Conservation (phyloP, 805 yeast genomes). For the Metschnikowia proteae region DNA sequence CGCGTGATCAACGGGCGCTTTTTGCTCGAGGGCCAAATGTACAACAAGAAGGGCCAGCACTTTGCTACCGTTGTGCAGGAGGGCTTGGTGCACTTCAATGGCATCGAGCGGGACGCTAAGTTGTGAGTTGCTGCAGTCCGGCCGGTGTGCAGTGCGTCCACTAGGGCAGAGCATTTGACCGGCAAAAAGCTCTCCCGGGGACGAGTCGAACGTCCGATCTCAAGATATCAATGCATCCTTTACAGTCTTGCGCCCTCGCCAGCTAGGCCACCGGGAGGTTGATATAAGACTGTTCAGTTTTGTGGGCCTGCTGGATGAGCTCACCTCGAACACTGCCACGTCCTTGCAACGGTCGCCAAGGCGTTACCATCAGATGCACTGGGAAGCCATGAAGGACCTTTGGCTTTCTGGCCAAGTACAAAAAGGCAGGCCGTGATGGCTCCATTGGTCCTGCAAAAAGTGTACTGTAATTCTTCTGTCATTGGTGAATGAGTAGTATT, state of each 20-base stretch:
- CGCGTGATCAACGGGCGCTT: constrained; percentile 52
- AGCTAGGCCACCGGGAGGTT: constrained; percentile 2
- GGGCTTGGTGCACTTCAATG: constrained; percentile 44
- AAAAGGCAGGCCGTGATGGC: too few relatives aligned
- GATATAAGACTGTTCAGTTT: not conserved
- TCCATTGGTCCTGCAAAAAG: too few relatives aligned
- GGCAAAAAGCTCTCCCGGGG: not conserved
- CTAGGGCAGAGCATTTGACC: not conserved
- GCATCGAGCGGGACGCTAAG: constrained; percentile 19
- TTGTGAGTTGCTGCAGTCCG: not conserved
- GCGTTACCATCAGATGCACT: too few relatives aligned
- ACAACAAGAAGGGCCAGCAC: constrained; percentile 44
- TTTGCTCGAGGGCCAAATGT: constrained; percentile 57
- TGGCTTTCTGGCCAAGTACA: too few relatives aligned
- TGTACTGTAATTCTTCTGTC: too few relatives aligned
- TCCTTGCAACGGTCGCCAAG: too few relatives aligned
- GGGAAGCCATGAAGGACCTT: too few relatives aligned
- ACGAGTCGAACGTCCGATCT: constrained; percentile 1
- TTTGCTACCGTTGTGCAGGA: constrained; percentile 65
- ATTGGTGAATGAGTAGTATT: too few relatives aligned
- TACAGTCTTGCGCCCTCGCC: not conserved
- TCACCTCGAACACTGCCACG: too few relatives aligned
- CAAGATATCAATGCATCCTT: not conserved
- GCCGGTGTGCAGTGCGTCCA: too few relatives aligned
- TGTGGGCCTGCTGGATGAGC: not conserved